Base-by-base conservation (phyloP, 805 yeast species). In the Saturnispora diversa region DNA sequence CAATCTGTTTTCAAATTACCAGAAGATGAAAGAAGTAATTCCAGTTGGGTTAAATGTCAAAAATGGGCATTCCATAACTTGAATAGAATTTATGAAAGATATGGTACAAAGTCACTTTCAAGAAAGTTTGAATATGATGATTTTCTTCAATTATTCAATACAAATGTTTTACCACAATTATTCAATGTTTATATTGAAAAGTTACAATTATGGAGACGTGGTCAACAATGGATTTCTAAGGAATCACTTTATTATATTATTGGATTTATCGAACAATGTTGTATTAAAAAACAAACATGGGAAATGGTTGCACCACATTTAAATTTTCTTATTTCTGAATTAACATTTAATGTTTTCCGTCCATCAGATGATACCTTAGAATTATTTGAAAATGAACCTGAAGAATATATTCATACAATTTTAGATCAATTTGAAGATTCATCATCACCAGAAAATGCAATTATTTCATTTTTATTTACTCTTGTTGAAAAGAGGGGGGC, bases 1-100 rank as follows among this genome's bases (percentile, higher is more conserved):
- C 45, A 55, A 1, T 68, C 70, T 31, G 74, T 76, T 2, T 44
- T 68, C 45, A 65, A 68, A 15, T 51, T 72, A n/a, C 77, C 75
- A 35, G 68, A 66, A 6, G 70, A 73, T 17, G 80, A 75, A 30
- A 66, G 75, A 37, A 66, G 63, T 35, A 49, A 61, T 16, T 66
- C 72, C 50, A 80, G 76, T 36, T 83, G 81, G 81, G 79, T 66
- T 55, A 90, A 77, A 62, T 74, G 77, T 50, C 88, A 73, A 64
- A 92, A 90, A 59, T 90, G 97, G 97, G 75, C 94, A 1, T 78
- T 77, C 53, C 86, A 85, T 19, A 86, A 84, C 56, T 56, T 88
- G 30, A 72, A 70, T 49, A 73, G 94, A 49, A 56, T 87, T 3
- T 84, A 84, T 52, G 71, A 70, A 39, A 70, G 90, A 50, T 87